Evolutionary conservation across 176 grass and related monocot genomes (phyloP).

Genomic region (Paspalum notatum): DNA sequence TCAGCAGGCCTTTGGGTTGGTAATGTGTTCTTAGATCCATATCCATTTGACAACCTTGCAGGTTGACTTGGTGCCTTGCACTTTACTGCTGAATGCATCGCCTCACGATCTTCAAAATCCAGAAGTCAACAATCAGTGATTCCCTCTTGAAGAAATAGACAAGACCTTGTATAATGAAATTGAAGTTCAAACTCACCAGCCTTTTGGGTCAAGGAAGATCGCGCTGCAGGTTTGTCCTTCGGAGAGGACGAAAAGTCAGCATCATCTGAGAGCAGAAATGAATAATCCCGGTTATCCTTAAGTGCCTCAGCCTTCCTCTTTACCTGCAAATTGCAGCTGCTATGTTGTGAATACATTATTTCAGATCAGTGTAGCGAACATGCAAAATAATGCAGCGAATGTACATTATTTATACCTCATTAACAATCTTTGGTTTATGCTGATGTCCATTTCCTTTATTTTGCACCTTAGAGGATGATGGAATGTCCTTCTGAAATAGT

Average conservation of each 20-base stretch:
- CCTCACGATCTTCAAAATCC: constrained; percentile 44
- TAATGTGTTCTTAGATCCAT: constrained; percentile 51
- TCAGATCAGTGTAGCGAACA: constrained; percentile 42
- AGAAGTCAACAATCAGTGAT: constrained; percentile 30
- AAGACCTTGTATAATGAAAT: not conserved
- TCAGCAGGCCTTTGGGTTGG: constrained; percentile 43
- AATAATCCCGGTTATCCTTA: constrained; percentile 91
- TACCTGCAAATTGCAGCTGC: constrained; percentile 54
- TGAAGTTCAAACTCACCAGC: constrained; percentile 56
- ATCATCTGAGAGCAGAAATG: constrained; percentile 94
- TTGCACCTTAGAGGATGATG: constrained; percentile 55
- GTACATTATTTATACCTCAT: constrained; percentile 64
- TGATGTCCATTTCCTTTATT: constrained; percentile 55
- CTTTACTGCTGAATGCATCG: constrained; percentile 45
- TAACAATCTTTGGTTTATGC: constrained; percentile 67
- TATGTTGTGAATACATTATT: constrained; percentile 43
- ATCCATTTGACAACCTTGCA: constrained; percentile 50
- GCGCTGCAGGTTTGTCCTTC: constrained; percentile 49
- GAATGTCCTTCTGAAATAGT: constrained; percentile 58
- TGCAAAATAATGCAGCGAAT: constrained; percentile 23
- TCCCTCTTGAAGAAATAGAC: constrained; percentile 8
- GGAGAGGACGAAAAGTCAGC: constrained; percentile 61
- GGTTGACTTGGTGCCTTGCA: constrained; percentile 49
- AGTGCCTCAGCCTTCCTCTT: constrained; percentile 88
- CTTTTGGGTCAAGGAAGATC: constrained; percentile 51